phyloP scores from a whole-genome alignment of 257 asterid species.

The Solanum sparsipilum region DNA sequence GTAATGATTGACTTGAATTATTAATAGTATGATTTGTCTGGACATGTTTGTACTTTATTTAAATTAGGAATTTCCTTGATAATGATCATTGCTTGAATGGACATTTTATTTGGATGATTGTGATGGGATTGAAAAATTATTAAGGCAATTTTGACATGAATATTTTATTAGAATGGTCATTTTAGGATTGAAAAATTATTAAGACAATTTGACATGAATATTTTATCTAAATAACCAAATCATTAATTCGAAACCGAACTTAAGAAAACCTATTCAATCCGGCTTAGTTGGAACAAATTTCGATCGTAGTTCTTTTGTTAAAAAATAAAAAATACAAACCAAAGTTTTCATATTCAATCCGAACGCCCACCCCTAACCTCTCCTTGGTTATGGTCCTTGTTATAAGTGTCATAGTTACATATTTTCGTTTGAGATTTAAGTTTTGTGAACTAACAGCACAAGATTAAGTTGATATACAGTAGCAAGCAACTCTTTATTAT shows the following conservation, averaged over 20 bases:
- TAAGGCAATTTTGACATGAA: not conserved
- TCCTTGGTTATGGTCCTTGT: not conserved
- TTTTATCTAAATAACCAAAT: not conserved
- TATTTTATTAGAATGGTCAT: not conserved
- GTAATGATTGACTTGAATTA: not conserved
- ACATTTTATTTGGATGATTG: not conserved
- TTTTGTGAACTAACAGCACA: not conserved
- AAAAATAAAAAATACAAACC: too few relatives aligned
- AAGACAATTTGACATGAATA: too few relatives aligned
- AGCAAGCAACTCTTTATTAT: not conserved
- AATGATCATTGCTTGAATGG: not conserved
- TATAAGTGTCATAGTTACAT: not conserved
- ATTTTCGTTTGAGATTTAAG: too few relatives aligned
- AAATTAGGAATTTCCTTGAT: not conserved
- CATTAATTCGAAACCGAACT: not conserved
- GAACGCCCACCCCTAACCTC: not conserved
- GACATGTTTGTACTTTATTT: not conserved
- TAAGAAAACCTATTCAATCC: not conserved
- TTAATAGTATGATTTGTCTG: not conserved
- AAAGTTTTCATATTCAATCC: not conserved
- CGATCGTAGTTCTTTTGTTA: not conserved
- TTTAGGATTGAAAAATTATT: not conserved
- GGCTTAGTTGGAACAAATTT: not conserved
- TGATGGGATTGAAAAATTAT: not conserved
- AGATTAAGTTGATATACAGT: not conserved